phyloP scores from a whole-genome alignment of 345 rosid species.

The Pugionium dolabratum region DNA sequence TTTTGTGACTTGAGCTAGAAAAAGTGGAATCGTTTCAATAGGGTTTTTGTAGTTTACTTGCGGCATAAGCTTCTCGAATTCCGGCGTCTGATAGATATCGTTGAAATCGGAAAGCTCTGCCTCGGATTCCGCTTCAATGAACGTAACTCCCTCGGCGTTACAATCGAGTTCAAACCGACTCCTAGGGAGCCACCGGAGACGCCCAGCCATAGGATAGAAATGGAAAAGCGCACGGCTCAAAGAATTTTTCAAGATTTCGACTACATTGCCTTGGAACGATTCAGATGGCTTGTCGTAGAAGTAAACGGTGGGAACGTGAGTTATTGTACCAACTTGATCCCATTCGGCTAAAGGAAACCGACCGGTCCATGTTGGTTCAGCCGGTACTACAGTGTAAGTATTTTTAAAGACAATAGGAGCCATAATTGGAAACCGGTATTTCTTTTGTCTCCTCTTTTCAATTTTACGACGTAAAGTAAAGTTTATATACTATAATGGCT shows the following conservation, averaged over 20 bases:
- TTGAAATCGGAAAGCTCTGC: slow-evolving; percentile 42
- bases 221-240: slow-evolving; percentile 45
- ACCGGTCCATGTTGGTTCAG: slow-evolving; percentile 48
- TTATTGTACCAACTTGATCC: slow-evolving; percentile 58
- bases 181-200: slow-evolving; percentile 49
- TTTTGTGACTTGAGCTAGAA: slow-evolving; percentile 53
- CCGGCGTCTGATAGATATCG: slow-evolving; percentile 42
- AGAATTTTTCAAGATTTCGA: slow-evolving; percentile 43
- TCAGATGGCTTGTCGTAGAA: slow-evolving; percentile 47
- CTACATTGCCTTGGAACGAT: slow-evolving; percentile 35
- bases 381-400: slow-evolving; percentile 44
- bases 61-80: slow-evolving; percentile 45
- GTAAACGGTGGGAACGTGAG: slow-evolving; percentile 66
- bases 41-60: slow-evolving; percentile 49
- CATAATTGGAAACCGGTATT: slow-evolving; percentile 12
- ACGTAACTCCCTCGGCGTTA: slow-evolving; percentile 44
- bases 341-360: slow-evolving; percentile 47
- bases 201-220: slow-evolving; percentile 68
- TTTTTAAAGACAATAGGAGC: slow-evolving; percentile 15
- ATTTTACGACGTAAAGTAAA: background rate
- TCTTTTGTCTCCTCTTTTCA: background rate
- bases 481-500: slow-evolving; percentile 8
- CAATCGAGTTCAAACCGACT: slow-evolving; percentile 56
- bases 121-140: slow-evolving; percentile 51
- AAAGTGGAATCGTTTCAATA: slow-evolving; percentile 47